Evolutionary conservation across 2,329 filamentous ascomycete genomes (phyloP), one percentile per base, ranked within the genome.

Genomic region (Ilyonectria robusta): DNA sequence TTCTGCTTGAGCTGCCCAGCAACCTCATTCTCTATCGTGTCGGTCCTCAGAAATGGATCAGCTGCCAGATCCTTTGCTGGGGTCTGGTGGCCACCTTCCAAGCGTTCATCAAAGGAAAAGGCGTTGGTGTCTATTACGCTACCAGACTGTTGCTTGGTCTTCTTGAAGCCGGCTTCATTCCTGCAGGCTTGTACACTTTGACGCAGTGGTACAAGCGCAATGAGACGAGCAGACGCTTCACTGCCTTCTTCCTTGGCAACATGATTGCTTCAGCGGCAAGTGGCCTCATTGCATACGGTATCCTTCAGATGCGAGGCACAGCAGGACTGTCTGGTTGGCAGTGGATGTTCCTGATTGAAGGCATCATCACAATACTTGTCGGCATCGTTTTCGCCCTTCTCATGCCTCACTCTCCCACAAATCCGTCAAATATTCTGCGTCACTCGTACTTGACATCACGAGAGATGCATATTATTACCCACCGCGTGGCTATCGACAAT

Each of bases 171-270:
- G 83, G 83, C 0, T 85, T 85, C 69, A 85, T 84, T 51, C 84
- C 84, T 4, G 83, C 82, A 1, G 82, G 82, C 21, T 73, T 85
- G 2, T 85, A 80, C 70, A 84, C 83, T 0, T 77, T 85, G 2
- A 84, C 83, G 0, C 77, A 79, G 5, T 85, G 83, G 83, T 85
- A 85, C 63, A 85, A 83, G 26, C 78, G 78, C 1, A 77, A 78
- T 6, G 83, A 85, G 65, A 84, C 80, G 0, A 82, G 80, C 33
- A 83, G 81, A 67, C 76, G 83, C 2, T 82, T 84, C 53, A 78
- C 81, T n/a, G 76, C 74, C 46, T 84, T 81, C 69, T 84, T 84
- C 59, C 78, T 84, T 21, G 83, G 83, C 6, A 85, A 84, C 48
- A 79, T 82, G 62, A 72, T 79, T 26, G 81, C 81, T 3, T 77